phyloP scores from a whole-genome alignment of 805 yeast species.

The Priceomyces haplophilus region DNA sequence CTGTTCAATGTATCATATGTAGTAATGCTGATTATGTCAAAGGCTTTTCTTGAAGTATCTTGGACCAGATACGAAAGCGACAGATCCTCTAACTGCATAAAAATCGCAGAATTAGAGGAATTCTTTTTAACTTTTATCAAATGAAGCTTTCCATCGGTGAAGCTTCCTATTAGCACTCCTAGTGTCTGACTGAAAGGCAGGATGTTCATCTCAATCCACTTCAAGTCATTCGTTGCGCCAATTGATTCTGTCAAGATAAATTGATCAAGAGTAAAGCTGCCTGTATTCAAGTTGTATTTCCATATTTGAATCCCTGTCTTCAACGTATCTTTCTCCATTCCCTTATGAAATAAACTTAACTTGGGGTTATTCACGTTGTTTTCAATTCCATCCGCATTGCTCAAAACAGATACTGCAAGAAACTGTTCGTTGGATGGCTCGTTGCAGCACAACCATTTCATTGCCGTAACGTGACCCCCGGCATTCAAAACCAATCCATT shows the following conservation, averaged over 20 bases:
- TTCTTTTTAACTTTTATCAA: conserved; percentile 38
- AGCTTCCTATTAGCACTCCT: conserved; percentile 50
- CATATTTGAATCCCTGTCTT: conserved; percentile 47
- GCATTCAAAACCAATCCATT: conserved; percentile 43
- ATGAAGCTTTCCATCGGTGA: conserved; percentile 57
- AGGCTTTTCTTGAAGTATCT: conserved; percentile 6
- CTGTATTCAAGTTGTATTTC: conserved; percentile 27
- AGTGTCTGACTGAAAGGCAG: conserved; percentile 17
- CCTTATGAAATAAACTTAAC: conserved; percentile 28
- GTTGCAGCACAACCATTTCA: conserved; percentile 46
- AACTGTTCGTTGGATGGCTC: conserved; percentile 25
- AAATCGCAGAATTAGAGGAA: conserved; percentile 12
- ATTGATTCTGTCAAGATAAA: conserved; percentile 31
- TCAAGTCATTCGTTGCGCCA: conserved; percentile 44
- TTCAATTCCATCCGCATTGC: conserved; percentile 21
- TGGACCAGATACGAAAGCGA: conserved; percentile 22
- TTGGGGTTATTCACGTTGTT: conserved; percentile 23
- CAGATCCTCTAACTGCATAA: conserved; percentile 15
- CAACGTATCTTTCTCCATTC: conserved; percentile 9
- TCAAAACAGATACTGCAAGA: conserved; percentile 51
- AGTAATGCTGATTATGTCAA: conserved; percentile 31
- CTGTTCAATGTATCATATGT: conserved; percentile 47
- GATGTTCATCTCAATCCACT: conserved; percentile 38
- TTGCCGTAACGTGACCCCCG: conserved; percentile 52
- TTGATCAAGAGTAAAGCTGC: conserved; percentile 25